Base-by-base conservation (phyloP, 2,329 filamentous ascomycete species). In the Penicillium sp. region DNA sequence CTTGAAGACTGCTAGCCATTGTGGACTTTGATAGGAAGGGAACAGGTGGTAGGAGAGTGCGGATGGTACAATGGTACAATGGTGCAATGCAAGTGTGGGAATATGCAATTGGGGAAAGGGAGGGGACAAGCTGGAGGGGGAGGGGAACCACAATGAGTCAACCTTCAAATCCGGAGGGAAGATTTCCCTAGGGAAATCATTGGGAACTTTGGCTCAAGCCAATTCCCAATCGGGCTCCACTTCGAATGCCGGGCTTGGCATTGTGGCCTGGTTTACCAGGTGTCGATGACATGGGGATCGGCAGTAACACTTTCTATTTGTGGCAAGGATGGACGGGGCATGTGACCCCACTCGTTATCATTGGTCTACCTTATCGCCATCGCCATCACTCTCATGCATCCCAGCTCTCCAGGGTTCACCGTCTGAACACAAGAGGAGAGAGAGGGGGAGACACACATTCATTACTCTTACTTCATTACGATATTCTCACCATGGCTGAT, bases 1-100 rank as follows among this genome's bases (percentile, higher is more conserved):
- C 59, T 66, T 58, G 64, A 40, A 69, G 47, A 58, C 65, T 55
- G 56, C 63, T 61, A 55, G 67, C 60, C 67, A 69, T 69, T 54
- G 50, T 65, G 59, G 56, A 45, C 51, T 53, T 48, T 34, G 51
- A 46, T 24, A 34, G 36, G 43, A 47, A 23, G 44, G 31, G 46
- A 54, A 43, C 39, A 44, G 42, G 26, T 11, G 42, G 42, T 50
- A 19, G 18, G 23, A 5, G 19, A 18, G n/a, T 21, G 37, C 5
- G 14, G 10, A 21, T 21, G 49, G 46, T 50, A 28, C 26, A 37
- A 10, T 19, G 28, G 24, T 5, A 39, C 13, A 39, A n/a, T 11
- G 16, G 21, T 9, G 5, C 7, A 11, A 16, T 26, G 37, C 14
- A 14, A n/a, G 37, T 8, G 37, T 24, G 14, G 37, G 11, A n/a